Base-by-base conservation (phyloP, 1,284 basidiomycete genomes). In the Malassezia japonica region DNA sequence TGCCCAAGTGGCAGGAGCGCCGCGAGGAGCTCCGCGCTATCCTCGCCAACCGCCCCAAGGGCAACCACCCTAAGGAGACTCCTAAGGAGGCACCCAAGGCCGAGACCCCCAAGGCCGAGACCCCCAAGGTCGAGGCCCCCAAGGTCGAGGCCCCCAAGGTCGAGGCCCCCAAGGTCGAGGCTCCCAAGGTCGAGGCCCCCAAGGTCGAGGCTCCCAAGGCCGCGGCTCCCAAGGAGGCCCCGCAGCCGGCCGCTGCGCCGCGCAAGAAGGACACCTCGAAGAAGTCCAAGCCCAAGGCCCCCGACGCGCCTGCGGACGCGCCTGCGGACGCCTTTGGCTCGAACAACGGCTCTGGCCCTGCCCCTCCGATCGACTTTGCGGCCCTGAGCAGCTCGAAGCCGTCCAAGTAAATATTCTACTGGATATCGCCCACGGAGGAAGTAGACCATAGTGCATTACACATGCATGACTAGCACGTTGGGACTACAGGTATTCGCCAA, bases 1-100 rank as follows among this genome's bases (percentile, higher is more conserved):
- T 86, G 24, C 86, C 87, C 3, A 87, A 85, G 76, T 81, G 91
- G 78, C 80, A 81, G 71, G 80, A 81, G 40, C 78, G 87, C 37
- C 76, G 94, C 35, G 80, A 79, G 40, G 86, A 88, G 69, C 76
- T 92, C 42, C 77, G 77, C 57, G 66, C 61, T 2, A 49, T 49
- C 20, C 20, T 36, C n/a, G 37, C 40, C 9, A 23, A 35, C 28
- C 40, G 38, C 15, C 31, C 27, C 27, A 28, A 28, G 27, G 31
- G 8, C 31, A 5, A 33, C 8, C 5, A 6, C 5, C 31, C 15
- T 33, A 28, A 28, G 27, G 27, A 28, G 27, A 12, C 27, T 28
- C 27, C 27, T 12, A 28, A 28, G 27, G 21, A 21, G 32, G 25
- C 16, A 7, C n/a, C 33, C 12, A 20, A 35, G 43, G 6, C 32